Base-by-base conservation (phyloP, 1,284 basidiomycete genomes). In the Microbotryum saponariae region DNA sequence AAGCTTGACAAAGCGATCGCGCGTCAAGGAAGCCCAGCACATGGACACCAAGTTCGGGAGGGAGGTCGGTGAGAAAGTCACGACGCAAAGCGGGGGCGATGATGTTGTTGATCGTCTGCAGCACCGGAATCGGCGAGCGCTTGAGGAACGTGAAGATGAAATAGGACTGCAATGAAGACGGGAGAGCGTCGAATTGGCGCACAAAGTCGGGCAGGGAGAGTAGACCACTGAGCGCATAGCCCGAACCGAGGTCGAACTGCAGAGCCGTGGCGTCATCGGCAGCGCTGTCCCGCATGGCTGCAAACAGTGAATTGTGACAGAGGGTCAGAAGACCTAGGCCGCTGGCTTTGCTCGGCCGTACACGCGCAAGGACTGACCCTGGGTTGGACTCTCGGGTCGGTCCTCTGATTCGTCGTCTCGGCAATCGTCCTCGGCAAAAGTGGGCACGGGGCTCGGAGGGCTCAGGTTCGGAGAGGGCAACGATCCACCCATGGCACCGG, bases 11-110 rank as follows among this genome's bases (percentile, higher is more conserved):
- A 51, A 92, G 82, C 21, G 87, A 83, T 7, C 83, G 80, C 69
- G 85, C 87, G 4, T 87, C 83, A 25, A 92, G 82, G 73, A 81
- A 88, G 68, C 84, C 85, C 62, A 92, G 81, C 62, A 92, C 80
- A 62, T 87, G 84, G 0, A 87, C 87, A 54, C 88, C 85, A 52
- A 92, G 83, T 70, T 92, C 89, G 23, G 88, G 85, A 9, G 90
- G 90, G 7, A 92, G 81, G 50, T 90, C 82, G 3, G 85, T 87
- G 66, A 92, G 80, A 74, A 91, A 92, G 75, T 92, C 90, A 69
- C 89, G 85, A 23, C 88, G 87, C 29, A 92, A 79, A 8, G 87
- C 89, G 33, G 89, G 88, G 0, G 86, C 85, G 67, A 92, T 79
- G 64, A 92, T 85, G 51, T 86, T 85, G 73, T 91, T 87, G 18